These are phyloP conservation scores for Phytophthora palmivora DNA, from an alignment of 352 stramenopile species.

Conservation along the genomic window DNA sequence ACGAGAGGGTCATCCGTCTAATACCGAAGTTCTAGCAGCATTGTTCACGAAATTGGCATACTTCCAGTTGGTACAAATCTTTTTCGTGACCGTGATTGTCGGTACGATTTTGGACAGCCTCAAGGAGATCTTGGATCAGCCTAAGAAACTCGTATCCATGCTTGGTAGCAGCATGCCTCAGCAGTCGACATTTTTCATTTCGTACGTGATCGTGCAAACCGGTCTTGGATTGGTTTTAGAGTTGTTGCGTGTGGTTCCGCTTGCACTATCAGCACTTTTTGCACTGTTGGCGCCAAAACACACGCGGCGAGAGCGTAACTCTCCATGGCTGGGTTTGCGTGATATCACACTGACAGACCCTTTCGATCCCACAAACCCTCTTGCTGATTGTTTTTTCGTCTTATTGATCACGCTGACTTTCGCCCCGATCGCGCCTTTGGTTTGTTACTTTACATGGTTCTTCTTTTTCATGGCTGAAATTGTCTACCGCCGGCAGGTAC, in stretches of 20 bases:
- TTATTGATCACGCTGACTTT: constrained; percentile 85
- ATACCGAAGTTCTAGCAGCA: constrained; percentile 65
- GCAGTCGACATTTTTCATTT: constrained; percentile 89
- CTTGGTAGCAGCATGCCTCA: constrained; percentile 79
- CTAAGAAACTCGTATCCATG: constrained; percentile 72
- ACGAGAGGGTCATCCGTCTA: constrained; percentile 74
- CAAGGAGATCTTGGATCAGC: constrained; percentile 75
- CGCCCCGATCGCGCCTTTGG: constrained; percentile 73
- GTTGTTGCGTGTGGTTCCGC: constrained; percentile 64
- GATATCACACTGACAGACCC: constrained; percentile 56
- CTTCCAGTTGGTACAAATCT: constrained; percentile 87
- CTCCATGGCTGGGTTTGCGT: constrained; percentile 60
- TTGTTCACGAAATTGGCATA: constrained; percentile 83
- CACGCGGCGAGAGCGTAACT: constrained; percentile 63
- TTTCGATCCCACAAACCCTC: constrained; percentile 64
- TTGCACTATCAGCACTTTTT: constrained; percentile 59
- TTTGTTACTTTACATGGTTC: constrained; percentile 79
- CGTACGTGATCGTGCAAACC: constrained; percentile 78
- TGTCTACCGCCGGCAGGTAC: constrained; percentile 72
- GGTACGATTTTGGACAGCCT: constrained; percentile 80
- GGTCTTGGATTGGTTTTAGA: constrained; percentile 66
- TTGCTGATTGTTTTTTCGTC: constrained; percentile 74
- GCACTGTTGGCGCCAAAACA: constrained; percentile 65
- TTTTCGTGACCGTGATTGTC: constrained; percentile 82
- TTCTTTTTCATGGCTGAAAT: constrained; percentile 77